These are phyloP conservation scores for Centella asiatica DNA, from an alignment of 129 eudicot genomes.

Conservation along the genomic window DNA sequence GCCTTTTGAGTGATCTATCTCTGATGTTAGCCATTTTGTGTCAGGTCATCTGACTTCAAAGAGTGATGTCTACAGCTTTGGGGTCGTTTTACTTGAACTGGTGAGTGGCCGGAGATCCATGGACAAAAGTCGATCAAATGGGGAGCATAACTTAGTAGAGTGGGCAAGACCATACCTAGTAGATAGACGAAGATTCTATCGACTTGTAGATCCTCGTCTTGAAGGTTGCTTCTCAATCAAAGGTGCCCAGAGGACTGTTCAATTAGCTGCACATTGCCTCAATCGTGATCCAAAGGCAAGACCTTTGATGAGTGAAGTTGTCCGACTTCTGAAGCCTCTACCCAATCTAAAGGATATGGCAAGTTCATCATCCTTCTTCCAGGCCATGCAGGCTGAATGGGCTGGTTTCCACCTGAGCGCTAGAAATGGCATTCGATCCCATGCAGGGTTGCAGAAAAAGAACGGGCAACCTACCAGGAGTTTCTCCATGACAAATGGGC, in stretches of 20 bases:
- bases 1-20: not conserved
- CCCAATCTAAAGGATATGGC: conserved; percentile 71
- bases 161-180: conserved; percentile 68
- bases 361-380: conserved; percentile 51
- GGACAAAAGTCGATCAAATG: conserved; percentile 66
- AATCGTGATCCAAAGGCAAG: conserved; percentile 65
- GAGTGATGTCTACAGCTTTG: conserved; percentile 84
- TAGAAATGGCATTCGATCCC: conserved; percentile 30
- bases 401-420: conserved; percentile 20
- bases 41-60: conserved; percentile 79
- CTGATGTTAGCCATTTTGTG: conserved; percentile 20
- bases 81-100: conserved; percentile 73
- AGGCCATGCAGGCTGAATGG: conserved; percentile 60
- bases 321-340: conserved; percentile 51
- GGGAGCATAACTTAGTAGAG: conserved; percentile 77
- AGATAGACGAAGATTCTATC: conserved; percentile 55
- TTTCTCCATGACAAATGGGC: conserved; percentile 31
- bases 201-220: conserved; percentile 60
- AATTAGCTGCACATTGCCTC: conserved; percentile 71
- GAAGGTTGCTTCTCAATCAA: conserved; percentile 75
- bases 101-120: conserved; percentile 70
- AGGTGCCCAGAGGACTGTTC: conserved; percentile 66
- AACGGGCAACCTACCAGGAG: conserved; percentile 39
- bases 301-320: conserved; percentile 75
- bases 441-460: conserved; percentile 10